phyloP scores from a whole-genome alignment of 805 yeast genomes.

The Candida sphagnicola region DNA sequence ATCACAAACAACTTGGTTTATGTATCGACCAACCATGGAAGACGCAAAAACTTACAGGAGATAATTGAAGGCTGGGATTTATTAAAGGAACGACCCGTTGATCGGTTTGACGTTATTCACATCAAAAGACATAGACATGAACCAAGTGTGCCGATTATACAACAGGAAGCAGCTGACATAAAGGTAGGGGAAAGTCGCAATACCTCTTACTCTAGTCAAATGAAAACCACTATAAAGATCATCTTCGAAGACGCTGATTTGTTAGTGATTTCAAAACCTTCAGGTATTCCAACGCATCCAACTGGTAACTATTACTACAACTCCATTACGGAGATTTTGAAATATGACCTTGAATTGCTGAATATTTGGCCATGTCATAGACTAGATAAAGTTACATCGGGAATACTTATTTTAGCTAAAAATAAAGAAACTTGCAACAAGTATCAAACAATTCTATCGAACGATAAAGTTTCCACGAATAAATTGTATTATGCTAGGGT shows the following conservation, averaged over 20 bases:
- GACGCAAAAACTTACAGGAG: constrained; percentile 8
- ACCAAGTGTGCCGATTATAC: constrained; percentile 29
- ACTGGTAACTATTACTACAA: constrained; percentile 42
- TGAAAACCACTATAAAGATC: constrained; percentile 15
- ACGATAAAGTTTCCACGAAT: constrained; percentile 19
- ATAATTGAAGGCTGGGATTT: constrained; percentile 18
- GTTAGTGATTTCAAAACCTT: constrained; percentile 47
- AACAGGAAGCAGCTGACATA: constrained; percentile 2
- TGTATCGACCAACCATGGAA: constrained; percentile 16
- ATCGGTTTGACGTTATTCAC: constrained; percentile 25
- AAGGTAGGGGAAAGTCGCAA: too few relatives aligned
- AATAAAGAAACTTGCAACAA: constrained; percentile 26
- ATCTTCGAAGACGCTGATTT: constrained; percentile 34
- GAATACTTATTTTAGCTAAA: constrained; percentile 43
- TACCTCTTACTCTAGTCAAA: constrained; percentile 4
- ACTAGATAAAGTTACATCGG: constrained; percentile 50
- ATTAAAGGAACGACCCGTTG: constrained; percentile 10
- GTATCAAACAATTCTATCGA: constrained; percentile 28
- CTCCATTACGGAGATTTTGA: constrained; percentile 40
- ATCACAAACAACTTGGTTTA: constrained; percentile 22
- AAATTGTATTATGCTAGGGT: constrained; percentile 48
- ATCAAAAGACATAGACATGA: constrained; percentile 43
- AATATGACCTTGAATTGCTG: constrained; percentile 20
- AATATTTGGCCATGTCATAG: constrained; percentile 46
- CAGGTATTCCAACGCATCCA: constrained; percentile 55